Evolutionary conservation across 352 stramenopile species (phyloP).

Genomic region (Pythium brachiatum): DNA sequence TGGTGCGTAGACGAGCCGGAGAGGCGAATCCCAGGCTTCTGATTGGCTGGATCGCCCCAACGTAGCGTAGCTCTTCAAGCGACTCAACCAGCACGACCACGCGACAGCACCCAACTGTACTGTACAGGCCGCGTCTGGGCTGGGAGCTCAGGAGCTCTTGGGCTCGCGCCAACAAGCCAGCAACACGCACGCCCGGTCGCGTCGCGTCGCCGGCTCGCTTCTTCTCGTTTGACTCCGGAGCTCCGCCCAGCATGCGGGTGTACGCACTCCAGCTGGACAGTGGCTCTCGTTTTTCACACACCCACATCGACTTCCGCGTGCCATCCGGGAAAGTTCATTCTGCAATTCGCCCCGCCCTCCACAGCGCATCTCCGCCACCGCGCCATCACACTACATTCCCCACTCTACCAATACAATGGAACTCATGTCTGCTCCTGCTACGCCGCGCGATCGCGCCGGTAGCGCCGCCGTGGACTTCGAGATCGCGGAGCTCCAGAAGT

Average conservation of each 20-base stretch:
- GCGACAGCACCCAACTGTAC: background rate
- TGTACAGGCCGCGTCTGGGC: background rate
- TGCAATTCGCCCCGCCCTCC: constrained; percentile 16
- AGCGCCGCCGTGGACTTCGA: constrained; percentile 73
- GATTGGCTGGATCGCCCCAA: background rate
- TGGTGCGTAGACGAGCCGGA: background rate
- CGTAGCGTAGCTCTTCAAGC: constrained; percentile 6
- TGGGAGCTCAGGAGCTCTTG: background rate
- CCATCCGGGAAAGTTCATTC: constrained; percentile 22
- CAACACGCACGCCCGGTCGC: too few relatives aligned
- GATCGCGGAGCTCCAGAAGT: constrained; percentile 78
- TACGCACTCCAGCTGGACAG: constrained; percentile 16
- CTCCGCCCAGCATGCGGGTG: constrained; percentile 5
- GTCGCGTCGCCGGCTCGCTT: background rate
- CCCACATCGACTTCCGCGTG: background rate
- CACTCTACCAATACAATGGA: constrained; percentile 10
- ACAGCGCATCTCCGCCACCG: constrained; percentile 11
- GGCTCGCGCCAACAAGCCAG: too few relatives aligned
- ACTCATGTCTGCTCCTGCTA: constrained; percentile 16
- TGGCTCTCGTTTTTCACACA: constrained; percentile 1
- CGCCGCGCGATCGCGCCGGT: constrained; percentile 24
- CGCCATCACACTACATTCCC: background rate
- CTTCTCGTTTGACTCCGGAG: background rate
- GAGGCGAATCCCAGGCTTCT: background rate
- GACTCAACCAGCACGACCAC: background rate